Evolutionary conservation across 805 yeast genomes (phyloP), one percentile per base, ranked within the genome.

Genomic region (Yamadazyma olivae): DNA sequence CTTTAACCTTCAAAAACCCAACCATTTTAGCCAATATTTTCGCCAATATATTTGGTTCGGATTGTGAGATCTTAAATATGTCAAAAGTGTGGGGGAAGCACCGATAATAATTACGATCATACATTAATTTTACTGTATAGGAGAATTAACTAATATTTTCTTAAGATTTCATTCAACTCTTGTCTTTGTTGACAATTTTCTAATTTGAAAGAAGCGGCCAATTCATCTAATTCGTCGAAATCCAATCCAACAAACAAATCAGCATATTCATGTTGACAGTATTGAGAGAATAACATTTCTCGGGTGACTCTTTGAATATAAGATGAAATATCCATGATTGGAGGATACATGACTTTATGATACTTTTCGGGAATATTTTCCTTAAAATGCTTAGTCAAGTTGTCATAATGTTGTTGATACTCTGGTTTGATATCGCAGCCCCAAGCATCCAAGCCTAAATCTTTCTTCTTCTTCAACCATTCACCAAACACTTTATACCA

Each of bases 371-470:
- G 73, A 19, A 68, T 50, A 25, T 56, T 61, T 4, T 50, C 54
- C 30, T 49, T 44, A 41, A 70, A 54, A 35, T 68, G 74, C 21
- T 53, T 44, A 26, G 50, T 50, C 40, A 71, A 49, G 15, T 46
- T 51, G 17, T 53, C 52, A 49, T 68, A 68, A 17, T 67, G 43
- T 35, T 53, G 42, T 18, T 57, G 63, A 33, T 55, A 41, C 35
- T 62, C 53, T 8, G 71, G 66, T 28, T 52, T 66, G 32, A 67
- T 60, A 41, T 70, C 71, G 33, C 57, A 56, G 19, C 75, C 77
- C 77, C 77, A 71, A 41, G 57, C 49, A 47, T 71, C 77, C 37
- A 71, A 52, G n/a, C 75, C 76, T 25, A 71, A 49, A 16, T 50
- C 39, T 41, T 61, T 57, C 53, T 71, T 71, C 53, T 66, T 66